Evolutionary conservation across 805 yeast species (phyloP), one percentile per base, ranked within the genome.

Genomic region (Ogataea salicorniae): DNA sequence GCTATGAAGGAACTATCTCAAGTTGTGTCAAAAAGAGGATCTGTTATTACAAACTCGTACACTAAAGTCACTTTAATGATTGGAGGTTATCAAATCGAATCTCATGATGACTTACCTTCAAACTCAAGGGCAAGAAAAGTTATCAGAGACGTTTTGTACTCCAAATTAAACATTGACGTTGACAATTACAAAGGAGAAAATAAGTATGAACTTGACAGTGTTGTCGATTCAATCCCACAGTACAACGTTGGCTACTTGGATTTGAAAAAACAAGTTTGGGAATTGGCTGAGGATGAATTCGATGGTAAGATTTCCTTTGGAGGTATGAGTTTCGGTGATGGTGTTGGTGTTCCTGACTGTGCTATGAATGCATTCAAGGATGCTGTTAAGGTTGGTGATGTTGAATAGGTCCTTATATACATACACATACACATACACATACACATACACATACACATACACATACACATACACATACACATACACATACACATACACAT

Each of bases 341-440:
- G 95, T 1, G 81, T 88, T 8, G 97, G 97, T 1, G 91, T 91
- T 2, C 96, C 96, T 1, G 97, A 91, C 66, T 84, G 91, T 53
- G 83, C 88, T 1, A 64, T 78, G 33, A 80, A 82, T 58, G 77
- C 84, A 3, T 73, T 85, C 46, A 75, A 73, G 42, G 78, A 73
- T 47, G 94, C 91, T 5, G 54, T 63, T n/a, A 51, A 66, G 36
- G 61, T 49, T 33, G 47, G 48, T 35, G 48, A 40, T 17, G 39
- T 29, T 31, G 43, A 43, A 42, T 38, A 37, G 22, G 22, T 17
- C 20, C 31, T 17, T 35, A 26, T 22, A 37, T 22, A 14, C 22
- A 37, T 37, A 22, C 23, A 37, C 15, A 22, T 37, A 11, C 11
- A 22, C 2, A 20, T 20, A 37, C 29, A 15, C 15, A 20, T 2